Evolutionary conservation across 1,284 basidiomycete genomes (phyloP).

Genomic region (Cystobasidium slooffiae): DNA sequence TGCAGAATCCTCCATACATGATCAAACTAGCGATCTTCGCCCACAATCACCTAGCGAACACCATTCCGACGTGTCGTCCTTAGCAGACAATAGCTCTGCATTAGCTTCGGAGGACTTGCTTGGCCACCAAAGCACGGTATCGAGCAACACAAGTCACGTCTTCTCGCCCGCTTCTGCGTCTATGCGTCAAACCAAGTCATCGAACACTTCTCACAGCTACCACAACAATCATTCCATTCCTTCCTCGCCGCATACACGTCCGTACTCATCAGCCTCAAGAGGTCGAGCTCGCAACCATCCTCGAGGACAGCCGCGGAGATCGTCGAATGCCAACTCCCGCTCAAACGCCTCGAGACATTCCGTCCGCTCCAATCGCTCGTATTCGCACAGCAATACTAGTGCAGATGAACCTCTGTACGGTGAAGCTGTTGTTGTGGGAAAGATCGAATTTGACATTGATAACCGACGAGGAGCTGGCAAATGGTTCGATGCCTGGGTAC

Average conservation of each 20-base stretch:
- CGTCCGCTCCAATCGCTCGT: conserved; percentile 1
- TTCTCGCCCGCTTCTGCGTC: conserved; percentile 13
- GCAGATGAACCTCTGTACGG: conserved; percentile 52
- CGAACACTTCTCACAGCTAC: conserved; percentile 16
- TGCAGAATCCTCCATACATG: neutral
- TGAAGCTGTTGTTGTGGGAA: conserved; percentile 67
- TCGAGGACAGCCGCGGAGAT: conserved; percentile 3
- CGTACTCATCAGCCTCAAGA: conserved; percentile 15
- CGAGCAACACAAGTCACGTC: conserved; percentile 32
- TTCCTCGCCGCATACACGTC: conserved; percentile 8
- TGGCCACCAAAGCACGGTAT: conserved; percentile 17
- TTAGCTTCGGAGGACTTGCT: conserved; percentile 27
- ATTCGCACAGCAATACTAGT: conserved; percentile 53
- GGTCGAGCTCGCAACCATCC: conserved; percentile 14
- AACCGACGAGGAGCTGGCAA: conserved; percentile 63
- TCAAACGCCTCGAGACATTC: conserved; percentile 14
- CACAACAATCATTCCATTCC: neutral
- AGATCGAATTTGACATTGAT: conserved; percentile 86
- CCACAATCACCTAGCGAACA: conserved; percentile 21
- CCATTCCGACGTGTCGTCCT: conserved; percentile 31
- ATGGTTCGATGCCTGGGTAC: conserved; percentile 80
- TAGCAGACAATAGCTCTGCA: conserved; percentile 27
- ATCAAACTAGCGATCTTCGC: conserved; percentile 2
- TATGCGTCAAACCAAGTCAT: conserved; percentile 17
- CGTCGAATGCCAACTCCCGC: conserved; percentile 8